Base-by-base conservation (phyloP, 495 filamentous ascomycete genomes). In the Hypoxylon lienhwacheense region DNA sequence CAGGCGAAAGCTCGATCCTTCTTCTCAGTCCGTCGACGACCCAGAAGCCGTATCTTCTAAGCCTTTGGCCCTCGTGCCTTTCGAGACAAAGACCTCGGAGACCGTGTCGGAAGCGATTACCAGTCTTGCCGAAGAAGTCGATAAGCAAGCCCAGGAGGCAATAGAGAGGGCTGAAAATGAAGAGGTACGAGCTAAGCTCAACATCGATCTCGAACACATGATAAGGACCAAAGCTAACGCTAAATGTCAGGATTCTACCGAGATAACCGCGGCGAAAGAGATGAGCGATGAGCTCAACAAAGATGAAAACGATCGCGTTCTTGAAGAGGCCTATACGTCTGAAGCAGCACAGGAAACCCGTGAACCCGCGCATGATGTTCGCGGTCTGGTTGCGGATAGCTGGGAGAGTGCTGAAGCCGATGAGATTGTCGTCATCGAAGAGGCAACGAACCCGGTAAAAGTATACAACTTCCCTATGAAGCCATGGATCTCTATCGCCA, bases 401-500 rank as follows among this genome's bases (percentile, higher is more conserved):
- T 91, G 87, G 88, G 88, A 92, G 70, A 92, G 85, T 54, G 85
- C 83, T 7, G 77, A 82, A 47, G 79, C 76, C 7, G 82, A 81
- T 22, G 90, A 92, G 66, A 89, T 87, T 36, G 81, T 81, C 28
- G 79, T 82, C 8, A 81, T 82, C 39, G 86, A 95, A 66, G 85
- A 85, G 49, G 71, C 76, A 10, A 72, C 81, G 26, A 77, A 80
- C 19, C 76, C 84, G 20, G 80, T 96, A 17, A 83, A 77, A 61
- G 90, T 97, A 34, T 89, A 91, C 73, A 92, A 95, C 65, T 96
- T 99, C 72, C 95, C 91, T 11, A 88, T 99, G 82, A 86, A 82
- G 66, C 92, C 95, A 7, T 99, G 95, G 77, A 90, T 92, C 39
- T 84, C 91, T 15, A 91, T 99, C 68, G 71, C 62, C 20, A 63